Evolutionary conservation across 2,329 filamentous ascomycete species (phyloP).

Genomic region (Pseudocercospora cruenta): DNA sequence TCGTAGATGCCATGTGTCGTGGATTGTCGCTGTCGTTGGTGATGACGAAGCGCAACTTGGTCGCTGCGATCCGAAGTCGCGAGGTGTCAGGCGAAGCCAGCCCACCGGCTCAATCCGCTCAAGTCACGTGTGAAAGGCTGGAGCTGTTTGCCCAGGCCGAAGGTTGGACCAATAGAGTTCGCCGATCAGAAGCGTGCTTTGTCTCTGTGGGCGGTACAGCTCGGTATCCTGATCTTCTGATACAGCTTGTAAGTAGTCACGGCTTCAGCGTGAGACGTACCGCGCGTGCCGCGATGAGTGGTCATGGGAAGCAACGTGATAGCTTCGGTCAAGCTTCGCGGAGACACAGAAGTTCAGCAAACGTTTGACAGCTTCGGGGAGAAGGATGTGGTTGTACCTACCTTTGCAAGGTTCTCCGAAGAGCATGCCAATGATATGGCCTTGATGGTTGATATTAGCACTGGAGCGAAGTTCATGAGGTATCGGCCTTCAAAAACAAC

Average conservation of each 20-base stretch:
- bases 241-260: neutral
- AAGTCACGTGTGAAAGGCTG: slow-evolving; percentile 7
- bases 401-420: slow-evolving; percentile 10
- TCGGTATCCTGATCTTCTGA: slow-evolving; percentile 4
- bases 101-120: neutral
- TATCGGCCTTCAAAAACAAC: slow-evolving; percentile 23
- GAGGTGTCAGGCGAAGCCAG: neutral
- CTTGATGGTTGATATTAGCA: neutral
- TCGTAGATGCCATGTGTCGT: slow-evolving; percentile 22
- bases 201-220: slow-evolving; percentile 3
- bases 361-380: neutral
- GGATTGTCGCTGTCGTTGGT: slow-evolving; percentile 21
- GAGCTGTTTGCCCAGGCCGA: neutral
- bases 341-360: slow-evolving; percentile 7
- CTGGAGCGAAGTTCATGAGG: slow-evolving; percentile 8
- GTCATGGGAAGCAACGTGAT: neutral
- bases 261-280: neutral
- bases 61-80: slow-evolving; percentile 7
- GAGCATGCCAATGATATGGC: neutral
- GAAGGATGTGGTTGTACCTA: slow-evolving; percentile 14
- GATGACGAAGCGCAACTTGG: slow-evolving; percentile 12
- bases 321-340: slow-evolving; percentile 3
- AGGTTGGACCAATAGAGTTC: neutral
- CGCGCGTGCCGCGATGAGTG: slow-evolving; percentile 5
- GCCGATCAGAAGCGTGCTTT: slow-evolving; percentile 8